phyloP scores from a whole-genome alignment of 2,329 filamentous ascomycete genomes.

The Neonectria faginata region DNA sequence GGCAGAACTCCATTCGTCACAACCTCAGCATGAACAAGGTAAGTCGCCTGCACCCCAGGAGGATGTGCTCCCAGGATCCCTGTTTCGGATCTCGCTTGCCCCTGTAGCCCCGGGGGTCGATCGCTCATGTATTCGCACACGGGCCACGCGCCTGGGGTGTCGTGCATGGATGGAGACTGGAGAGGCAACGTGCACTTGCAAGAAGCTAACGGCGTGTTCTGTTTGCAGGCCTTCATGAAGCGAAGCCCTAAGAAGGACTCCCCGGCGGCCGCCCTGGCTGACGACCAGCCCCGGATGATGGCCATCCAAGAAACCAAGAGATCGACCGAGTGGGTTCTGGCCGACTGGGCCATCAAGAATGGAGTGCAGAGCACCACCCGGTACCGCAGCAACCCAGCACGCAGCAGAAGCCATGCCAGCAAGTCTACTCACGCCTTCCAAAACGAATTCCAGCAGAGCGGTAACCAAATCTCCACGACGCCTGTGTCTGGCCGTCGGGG shows the following conservation, averaged over 20 bases:
- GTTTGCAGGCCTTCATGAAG: conserved; percentile 57
- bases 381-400: conserved; percentile 66
- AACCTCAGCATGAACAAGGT: conserved; percentile 97
- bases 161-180: background rate
- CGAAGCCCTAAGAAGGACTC: conserved; percentile 50
- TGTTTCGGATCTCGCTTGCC: conserved; percentile 29
- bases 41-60: conserved; percentile 47
- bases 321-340: conserved; percentile 81
- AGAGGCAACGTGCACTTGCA: background rate
- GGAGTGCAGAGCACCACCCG: conserved; percentile 89
- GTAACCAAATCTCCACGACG: conserved; percentile 46
- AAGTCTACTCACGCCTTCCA: conserved; percentile 34
- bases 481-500: conserved; percentile 51
- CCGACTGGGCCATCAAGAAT: conserved; percentile 73
- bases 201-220: conserved; percentile 32
- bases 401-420: conserved; percentile 34
- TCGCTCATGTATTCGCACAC: conserved; percentile 23
- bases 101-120: conserved; percentile 19
- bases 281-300: conserved; percentile 24
- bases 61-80: conserved; percentile 28
- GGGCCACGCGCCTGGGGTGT: conserved; percentile 22
- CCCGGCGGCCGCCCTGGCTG: conserved; percentile 14
- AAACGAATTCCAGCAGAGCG: conserved; percentile 35
- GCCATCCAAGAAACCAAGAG: conserved; percentile 65
- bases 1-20: conserved; percentile 96